Percentiles rank a stretch among this genome's conserved stretches.
These are phyloP conservation scores for Sporothrix schenckii DNA, from an alignment of 2,329 filamentous ascomycete species.

Conservation along the genomic window DNA sequence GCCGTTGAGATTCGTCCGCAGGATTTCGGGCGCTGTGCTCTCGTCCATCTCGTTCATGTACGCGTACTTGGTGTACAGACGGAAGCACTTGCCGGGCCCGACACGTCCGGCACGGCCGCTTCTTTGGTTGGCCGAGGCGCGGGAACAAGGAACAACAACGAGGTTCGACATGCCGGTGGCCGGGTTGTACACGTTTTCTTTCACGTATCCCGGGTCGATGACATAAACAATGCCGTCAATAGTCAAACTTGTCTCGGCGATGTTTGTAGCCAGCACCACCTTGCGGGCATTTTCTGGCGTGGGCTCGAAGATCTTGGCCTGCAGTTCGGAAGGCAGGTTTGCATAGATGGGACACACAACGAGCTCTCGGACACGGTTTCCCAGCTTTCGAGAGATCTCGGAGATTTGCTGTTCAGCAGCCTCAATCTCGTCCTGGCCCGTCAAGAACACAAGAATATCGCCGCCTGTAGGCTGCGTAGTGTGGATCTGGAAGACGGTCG, in stretches of 20 bases:
- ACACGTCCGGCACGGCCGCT: slow-evolving; percentile 92
- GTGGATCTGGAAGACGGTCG: slow-evolving; percentile 94
- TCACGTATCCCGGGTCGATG: slow-evolving; percentile 92
- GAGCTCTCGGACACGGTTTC: slow-evolving; percentile 80
- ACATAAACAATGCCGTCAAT: slow-evolving; percentile 97
- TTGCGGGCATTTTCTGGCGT: slow-evolving; percentile 84
- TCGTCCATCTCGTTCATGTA: slow-evolving; percentile 96
- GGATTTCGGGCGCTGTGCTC: slow-evolving; percentile 88
- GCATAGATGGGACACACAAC: slow-evolving; percentile 93
- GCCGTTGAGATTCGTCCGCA: slow-evolving; percentile 82
- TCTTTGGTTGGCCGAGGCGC: slow-evolving; percentile 89
- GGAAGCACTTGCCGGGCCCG: slow-evolving; percentile 88
- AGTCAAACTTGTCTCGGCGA: slow-evolving; percentile 92
- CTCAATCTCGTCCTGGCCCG: slow-evolving; percentile 95
- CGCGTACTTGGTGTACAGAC: slow-evolving; percentile 89
- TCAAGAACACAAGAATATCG: slow-evolving; percentile 92
- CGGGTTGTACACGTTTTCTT: slow-evolving; percentile 92
- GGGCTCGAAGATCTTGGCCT: slow-evolving; percentile 92
- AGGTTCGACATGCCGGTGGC: slow-evolving; percentile 90
- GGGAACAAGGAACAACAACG: slow-evolving; percentile 86
- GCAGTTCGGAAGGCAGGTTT: slow-evolving; percentile 85
- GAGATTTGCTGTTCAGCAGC: slow-evolving; percentile 79
- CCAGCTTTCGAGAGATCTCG: slow-evolving; percentile 84
- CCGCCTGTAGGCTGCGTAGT: slow-evolving; percentile 74
- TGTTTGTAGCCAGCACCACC: slow-evolving; percentile 93